These are phyloP conservation scores for Musa troglodytarum DNA, from an alignment of 176 grass and related monocot genomes.

Conservation along the genomic window DNA sequence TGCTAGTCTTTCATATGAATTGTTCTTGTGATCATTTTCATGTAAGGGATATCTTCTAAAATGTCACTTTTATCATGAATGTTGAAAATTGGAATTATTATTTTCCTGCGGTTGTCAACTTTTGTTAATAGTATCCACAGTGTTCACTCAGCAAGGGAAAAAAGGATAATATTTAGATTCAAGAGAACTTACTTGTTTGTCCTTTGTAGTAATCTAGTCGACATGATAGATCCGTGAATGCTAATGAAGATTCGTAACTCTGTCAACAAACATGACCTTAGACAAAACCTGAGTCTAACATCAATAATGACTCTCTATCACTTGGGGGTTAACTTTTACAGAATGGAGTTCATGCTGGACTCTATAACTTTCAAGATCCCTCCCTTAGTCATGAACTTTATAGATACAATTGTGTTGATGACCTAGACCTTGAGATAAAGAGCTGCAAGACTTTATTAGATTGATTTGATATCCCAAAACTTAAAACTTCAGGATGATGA, in stretches of 20 bases:
- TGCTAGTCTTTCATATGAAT: background rate
- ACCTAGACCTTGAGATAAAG: too few species aligned
- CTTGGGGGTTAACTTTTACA: too few species aligned
- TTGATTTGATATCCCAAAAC: background rate
- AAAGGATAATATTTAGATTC: too few species aligned
- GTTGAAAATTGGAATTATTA: too few species aligned
- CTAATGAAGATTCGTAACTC: background rate
- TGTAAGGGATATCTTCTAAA: background rate
- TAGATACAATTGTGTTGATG: too few species aligned
- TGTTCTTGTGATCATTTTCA: background rate
- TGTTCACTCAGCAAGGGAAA: background rate
- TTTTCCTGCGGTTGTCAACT: background rate
- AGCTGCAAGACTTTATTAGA: too few species aligned
- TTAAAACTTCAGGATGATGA: background rate
- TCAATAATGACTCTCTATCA: too few species aligned
- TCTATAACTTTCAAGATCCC: too few species aligned
- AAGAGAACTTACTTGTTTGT: too few species aligned
- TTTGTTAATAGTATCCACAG: background rate
- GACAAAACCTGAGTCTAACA: background rate
- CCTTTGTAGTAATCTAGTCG: background rate
- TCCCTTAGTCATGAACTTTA: too few species aligned
- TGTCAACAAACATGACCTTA: background rate
- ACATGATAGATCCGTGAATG: background rate
- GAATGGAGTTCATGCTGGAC: too few species aligned
- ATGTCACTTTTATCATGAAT: background rate